phyloP scores from a whole-genome alignment of 768 basidiomycete genomes.

The Rhodocollybia butyracea region DNA sequence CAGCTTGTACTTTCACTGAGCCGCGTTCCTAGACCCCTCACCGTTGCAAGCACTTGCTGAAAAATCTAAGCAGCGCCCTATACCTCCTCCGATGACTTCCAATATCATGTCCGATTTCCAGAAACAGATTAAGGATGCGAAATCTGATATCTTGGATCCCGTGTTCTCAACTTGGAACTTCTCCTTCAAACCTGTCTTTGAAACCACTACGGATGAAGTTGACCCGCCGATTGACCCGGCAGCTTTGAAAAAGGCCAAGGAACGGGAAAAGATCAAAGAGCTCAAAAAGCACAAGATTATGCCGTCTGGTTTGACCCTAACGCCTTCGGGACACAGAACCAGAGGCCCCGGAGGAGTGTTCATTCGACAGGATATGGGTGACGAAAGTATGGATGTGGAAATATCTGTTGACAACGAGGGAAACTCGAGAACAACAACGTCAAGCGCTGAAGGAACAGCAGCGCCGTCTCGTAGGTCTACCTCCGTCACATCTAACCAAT shows the following conservation, averaged over 20 bases:
- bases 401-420: slow-evolving; percentile 37
- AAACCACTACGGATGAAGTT: slow-evolving; percentile 31
- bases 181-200: slow-evolving; percentile 27
- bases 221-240: slow-evolving; percentile 29
- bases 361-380: slow-evolving; percentile 53
- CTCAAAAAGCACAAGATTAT: slow-evolving; percentile 49
- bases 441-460: no score
- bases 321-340: slow-evolving; percentile 14
- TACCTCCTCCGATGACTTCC: slow-evolving; percentile 34
- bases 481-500: not conserved
- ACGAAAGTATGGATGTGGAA: slow-evolving; percentile 62
- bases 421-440: not conserved
- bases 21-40: slow-evolving; percentile 43
- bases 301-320: slow-evolving; percentile 17
- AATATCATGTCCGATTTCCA: slow-evolving; percentile 53
- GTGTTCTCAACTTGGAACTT: slow-evolving; percentile 26
- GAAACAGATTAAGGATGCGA: slow-evolving; percentile 50
- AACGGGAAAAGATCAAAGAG: slow-evolving; percentile 51
- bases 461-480: not conserved
- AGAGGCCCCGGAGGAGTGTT: slow-evolving; percentile 40
- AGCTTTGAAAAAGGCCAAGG: slow-evolving; percentile 38
- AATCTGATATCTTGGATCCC: slow-evolving; percentile 49
- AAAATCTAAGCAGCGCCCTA: slow-evolving; percentile 32
- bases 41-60: slow-evolving; percentile 44
- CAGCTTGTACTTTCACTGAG: not conserved